Evolutionary conservation across 345 rosid genomes (phyloP).

Genomic region (Acer negundo): DNA sequence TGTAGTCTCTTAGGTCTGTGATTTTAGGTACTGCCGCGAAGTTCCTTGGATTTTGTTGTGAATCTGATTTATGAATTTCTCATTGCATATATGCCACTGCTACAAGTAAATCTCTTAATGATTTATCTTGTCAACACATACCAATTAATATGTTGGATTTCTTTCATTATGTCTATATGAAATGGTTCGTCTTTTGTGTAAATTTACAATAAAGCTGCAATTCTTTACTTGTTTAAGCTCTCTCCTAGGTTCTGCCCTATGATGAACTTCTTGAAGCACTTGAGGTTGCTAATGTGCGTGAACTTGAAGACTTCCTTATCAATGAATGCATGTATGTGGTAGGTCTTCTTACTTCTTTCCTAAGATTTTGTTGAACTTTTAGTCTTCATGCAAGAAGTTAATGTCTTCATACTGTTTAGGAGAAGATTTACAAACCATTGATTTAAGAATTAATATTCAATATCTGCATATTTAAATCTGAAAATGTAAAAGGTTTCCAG

Average conservation of each 20-base stretch:
- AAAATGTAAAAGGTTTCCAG: background rate
- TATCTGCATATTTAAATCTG: background rate
- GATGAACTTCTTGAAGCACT: conserved; percentile 44
- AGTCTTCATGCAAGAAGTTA: conserved; percentile 13
- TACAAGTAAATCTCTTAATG: background rate
- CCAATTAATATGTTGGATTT: conserved; percentile 2
- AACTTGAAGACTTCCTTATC: conserved; percentile 53
- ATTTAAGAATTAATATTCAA: background rate
- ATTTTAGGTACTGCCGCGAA: background rate
- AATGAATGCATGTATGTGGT: conserved; percentile 51
- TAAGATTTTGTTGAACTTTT: background rate
- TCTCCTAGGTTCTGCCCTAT: conserved; percentile 39
- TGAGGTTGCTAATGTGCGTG: conserved; percentile 46
- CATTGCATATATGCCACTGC: background rate
- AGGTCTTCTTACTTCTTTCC: conserved; percentile 20
- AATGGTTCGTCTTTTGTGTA: background rate
- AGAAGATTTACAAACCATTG: conserved; percentile 21
- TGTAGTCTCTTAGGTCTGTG: background rate
- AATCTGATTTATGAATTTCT: background rate
- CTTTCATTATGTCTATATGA: background rate
- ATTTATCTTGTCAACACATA: background rate
- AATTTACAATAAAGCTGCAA: background rate
- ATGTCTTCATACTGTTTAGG: background rate
- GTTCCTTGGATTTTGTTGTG: background rate
- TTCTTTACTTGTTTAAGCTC: conserved; percentile 12